Conservation (phyloP, 148 eudicot genomes). For the Rhododendron griersonianum region DNA sequence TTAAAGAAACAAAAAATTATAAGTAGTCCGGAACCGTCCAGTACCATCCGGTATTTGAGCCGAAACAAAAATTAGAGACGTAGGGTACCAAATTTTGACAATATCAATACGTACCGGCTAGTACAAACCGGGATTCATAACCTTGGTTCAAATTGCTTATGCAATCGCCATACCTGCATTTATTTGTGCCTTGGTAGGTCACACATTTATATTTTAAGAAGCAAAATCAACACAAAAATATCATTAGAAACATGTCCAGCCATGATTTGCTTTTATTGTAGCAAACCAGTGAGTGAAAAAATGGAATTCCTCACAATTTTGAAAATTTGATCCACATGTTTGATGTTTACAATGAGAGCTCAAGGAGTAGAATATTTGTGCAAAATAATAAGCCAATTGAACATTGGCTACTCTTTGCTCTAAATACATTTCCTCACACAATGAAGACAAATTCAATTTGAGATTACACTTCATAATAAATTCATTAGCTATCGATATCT, state of each 20-base stretch:
- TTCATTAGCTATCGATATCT: not conserved
- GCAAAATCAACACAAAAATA: not conserved
- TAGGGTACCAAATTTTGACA: no score
- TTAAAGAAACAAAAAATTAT: no score
- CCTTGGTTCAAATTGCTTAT: no score
- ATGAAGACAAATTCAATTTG: not conserved
- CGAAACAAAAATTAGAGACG: no score
- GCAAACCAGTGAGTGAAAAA: not conserved
- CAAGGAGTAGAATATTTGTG: not conserved
- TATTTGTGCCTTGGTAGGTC: no score
- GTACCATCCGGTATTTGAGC: no score
- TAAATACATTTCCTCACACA: not conserved
- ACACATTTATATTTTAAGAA: no score
- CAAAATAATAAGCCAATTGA: not conserved
- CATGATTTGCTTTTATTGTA: not conserved
- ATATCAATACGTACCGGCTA: no score
- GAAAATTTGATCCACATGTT: not conserved
- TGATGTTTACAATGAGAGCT: not conserved
- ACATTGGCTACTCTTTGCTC: not conserved
- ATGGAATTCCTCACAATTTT: not conserved
- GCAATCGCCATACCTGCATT: no score
- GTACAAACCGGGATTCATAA: no score
- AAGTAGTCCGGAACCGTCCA: no score
- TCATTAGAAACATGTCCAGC: not conserved
- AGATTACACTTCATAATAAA: not conserved